Conservation (phyloP, 2,329 filamentous ascomycete genomes). For the Pseudofabraea citricarpa region DNA sequence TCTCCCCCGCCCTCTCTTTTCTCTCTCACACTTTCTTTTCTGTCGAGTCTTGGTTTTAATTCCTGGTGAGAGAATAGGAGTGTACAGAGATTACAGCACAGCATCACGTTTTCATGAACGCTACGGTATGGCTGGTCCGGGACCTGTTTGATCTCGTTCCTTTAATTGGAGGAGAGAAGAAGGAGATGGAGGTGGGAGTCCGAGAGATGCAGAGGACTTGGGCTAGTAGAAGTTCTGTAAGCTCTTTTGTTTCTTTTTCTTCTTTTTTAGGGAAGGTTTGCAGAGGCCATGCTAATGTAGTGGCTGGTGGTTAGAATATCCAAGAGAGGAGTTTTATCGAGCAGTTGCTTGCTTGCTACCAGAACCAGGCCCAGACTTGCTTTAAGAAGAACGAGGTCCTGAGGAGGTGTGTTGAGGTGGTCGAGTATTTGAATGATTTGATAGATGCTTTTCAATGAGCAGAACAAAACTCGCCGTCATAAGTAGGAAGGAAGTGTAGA, state of each 20-base stretch:
- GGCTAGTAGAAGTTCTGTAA: conserved; percentile 25
- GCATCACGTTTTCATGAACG: conserved; percentile 20
- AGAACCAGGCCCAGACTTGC: conserved; percentile 15
- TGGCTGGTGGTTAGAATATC: conserved; percentile 17
- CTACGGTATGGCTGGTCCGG: conserved; percentile 22
- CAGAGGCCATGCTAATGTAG: neutral
- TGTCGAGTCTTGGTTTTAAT: neutral
- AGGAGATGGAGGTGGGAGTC: conserved; percentile 14
- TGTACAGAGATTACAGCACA: conserved; percentile 15
- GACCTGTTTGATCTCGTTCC: conserved; percentile 3
- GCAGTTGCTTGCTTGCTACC: conserved; percentile 25
- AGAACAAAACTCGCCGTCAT: too few relatives aligned
- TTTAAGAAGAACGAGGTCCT: conserved; percentile 27
- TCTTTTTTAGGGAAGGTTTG: neutral
- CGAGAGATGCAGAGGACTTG: conserved; percentile 27
- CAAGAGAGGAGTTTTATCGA: conserved; percentile 29
- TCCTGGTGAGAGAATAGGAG: neutral
- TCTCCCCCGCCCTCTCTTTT: neutral
- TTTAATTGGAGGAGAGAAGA: conserved; percentile 14
- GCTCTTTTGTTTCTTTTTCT: conserved; percentile 8
- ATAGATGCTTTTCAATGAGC: conserved; percentile 26
- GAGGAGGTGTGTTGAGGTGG: conserved; percentile 26
- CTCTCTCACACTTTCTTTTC: neutral
- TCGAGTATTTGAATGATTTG: conserved; percentile 30
- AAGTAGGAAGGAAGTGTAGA: too few relatives aligned